Evolutionary conservation across 208 protist genomes (phyloP).

Genomic region (Trypanosoma cruzi): DNA sequence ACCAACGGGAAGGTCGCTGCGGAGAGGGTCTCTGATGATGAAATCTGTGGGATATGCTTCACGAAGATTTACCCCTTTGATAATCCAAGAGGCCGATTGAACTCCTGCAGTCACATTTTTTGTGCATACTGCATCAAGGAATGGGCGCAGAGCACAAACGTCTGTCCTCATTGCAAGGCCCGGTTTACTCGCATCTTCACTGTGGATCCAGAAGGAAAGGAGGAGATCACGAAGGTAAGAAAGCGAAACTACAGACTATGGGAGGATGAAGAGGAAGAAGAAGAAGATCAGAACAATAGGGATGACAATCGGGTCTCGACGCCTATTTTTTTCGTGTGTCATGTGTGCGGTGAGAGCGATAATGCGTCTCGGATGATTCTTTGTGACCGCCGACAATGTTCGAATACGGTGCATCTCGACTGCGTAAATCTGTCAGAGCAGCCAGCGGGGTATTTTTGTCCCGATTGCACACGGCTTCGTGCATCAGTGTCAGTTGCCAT

Average conservation of each 20-base stretch:
- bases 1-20: background rate
- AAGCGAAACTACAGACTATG: slow-evolving; percentile 65
- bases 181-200: slow-evolving; percentile 84
- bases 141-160: slow-evolving; percentile 85
- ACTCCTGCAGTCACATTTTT: slow-evolving; percentile 87
- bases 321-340: slow-evolving; percentile 38
- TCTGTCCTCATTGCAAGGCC: slow-evolving; percentile 84
- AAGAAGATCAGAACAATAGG: slow-evolving; percentile 40
- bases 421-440: slow-evolving; percentile 64
- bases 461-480: slow-evolving; percentile 39
- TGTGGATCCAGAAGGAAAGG: slow-evolving; percentile 20
- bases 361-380: slow-evolving; percentile 84
- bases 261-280: slow-evolving; percentile 34
- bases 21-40: slow-evolving; percentile 5
- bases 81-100: slow-evolving; percentile 82
- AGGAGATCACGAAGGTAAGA: slow-evolving; percentile 80
- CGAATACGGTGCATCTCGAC: slow-evolving; percentile 74
- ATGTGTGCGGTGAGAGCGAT: slow-evolving; percentile 53
- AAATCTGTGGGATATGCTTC: slow-evolving; percentile 84
- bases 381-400: slow-evolving; percentile 80
- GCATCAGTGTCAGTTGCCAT: background rate
- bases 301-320: background rate
- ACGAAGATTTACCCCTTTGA: slow-evolving; percentile 61
- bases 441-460: slow-evolving; percentile 75
- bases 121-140: slow-evolving; percentile 85